Evolutionary conservation across 306 rosid genomes (phyloP).

Genomic region (Quercus suber): DNA sequence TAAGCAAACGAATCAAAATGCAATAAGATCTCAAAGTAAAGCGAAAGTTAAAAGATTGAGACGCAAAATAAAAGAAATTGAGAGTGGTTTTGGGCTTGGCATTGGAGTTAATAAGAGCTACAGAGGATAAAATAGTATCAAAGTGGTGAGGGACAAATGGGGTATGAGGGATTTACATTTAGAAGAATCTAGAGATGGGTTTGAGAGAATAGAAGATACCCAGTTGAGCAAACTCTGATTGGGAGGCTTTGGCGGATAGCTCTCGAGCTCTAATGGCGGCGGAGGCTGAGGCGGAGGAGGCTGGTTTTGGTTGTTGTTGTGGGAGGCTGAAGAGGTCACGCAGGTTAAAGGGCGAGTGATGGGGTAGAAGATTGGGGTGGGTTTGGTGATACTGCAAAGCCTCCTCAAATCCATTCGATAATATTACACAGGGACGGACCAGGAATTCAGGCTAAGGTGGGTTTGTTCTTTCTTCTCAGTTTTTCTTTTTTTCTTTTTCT

Average conservation of each 20-base stretch:
- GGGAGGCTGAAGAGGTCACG: slow-evolving; percentile 24
- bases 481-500: too few relatives aligned
- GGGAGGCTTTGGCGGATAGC: slow-evolving; percentile 17
- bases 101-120: slow-evolving; percentile 18
- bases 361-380: slow-evolving; percentile 23
- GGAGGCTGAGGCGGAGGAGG: slow-evolving; percentile 5
- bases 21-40: slow-evolving; percentile 67
- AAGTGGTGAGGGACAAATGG: slow-evolving; percentile 55
- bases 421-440: background rate
- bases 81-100: slow-evolving; percentile 54
- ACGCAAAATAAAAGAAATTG: slow-evolving; percentile 54
- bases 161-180: slow-evolving; percentile 47
- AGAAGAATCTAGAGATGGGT: slow-evolving; percentile 48
- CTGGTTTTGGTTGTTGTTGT: slow-evolving; percentile 16
- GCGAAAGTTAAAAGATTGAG: slow-evolving; percentile 34
- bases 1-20: slow-evolving; percentile 52
- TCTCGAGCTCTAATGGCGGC: slow-evolving; percentile 20
- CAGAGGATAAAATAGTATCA: slow-evolving; percentile 44
- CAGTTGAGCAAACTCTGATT: slow-evolving; percentile 9
- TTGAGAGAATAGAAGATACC: slow-evolving; percentile 52
- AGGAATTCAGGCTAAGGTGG: too few relatives aligned
- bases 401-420: slow-evolving; percentile 44
- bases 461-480: too few relatives aligned
- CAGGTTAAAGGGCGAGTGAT: slow-evolving; percentile 42
- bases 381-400: slow-evolving; percentile 20